A percentile compares a stretch with the other conserved stretches of the same genome.
Conservation (phyloP, 306 rosid species). For the Macrotyloma uniflorum region DNA sequence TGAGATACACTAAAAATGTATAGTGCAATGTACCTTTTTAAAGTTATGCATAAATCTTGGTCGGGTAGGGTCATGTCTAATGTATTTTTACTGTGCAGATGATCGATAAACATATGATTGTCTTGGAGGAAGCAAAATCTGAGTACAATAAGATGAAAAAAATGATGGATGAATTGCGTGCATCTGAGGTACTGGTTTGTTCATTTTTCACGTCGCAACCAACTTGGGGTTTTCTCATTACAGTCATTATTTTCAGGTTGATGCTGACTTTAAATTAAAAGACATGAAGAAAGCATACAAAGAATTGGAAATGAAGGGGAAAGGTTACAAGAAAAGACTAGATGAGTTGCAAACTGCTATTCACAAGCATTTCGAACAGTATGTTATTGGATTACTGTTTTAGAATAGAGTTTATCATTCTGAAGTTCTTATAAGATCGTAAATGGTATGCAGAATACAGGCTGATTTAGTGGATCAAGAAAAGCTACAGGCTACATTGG, state of each 20-base stretch:
- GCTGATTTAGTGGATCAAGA: slow-evolving; percentile 84
- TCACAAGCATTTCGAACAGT: slow-evolving; percentile 92
- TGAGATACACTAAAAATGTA: slow-evolving; percentile 16
- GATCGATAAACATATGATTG: slow-evolving; percentile 68
- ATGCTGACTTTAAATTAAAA: slow-evolving; percentile 81
- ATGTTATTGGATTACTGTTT: slow-evolving; percentile 42
- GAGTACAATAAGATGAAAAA: slow-evolving; percentile 70
- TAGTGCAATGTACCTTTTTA: slow-evolving; percentile 4
- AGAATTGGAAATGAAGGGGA: slow-evolving; percentile 80
- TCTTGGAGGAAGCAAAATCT: slow-evolving; percentile 66
- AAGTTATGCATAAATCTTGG: background rate
- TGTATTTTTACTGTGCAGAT: slow-evolving; percentile 53
- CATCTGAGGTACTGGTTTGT: slow-evolving; percentile 73
- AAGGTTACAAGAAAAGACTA: slow-evolving; percentile 73
- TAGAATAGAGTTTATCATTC: slow-evolving; percentile 24
- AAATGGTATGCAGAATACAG: slow-evolving; percentile 66
- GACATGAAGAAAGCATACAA: slow-evolving; percentile 78
- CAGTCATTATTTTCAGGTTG: slow-evolving; percentile 60
- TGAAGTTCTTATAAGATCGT: slow-evolving; percentile 29
- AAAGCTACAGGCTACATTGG: slow-evolving; percentile 72
- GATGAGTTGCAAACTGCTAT: slow-evolving; percentile 75
- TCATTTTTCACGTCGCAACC: slow-evolving; percentile 15
- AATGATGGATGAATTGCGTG: slow-evolving; percentile 72
- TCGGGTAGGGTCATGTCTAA: slow-evolving; percentile 17
- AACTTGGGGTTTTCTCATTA: slow-evolving; percentile 27